Evolutionary conservation across 2,329 filamentous ascomycete species (phyloP), one percentile per base, ranked within the genome.

Genomic region (Lecanicillium sp.): DNA sequence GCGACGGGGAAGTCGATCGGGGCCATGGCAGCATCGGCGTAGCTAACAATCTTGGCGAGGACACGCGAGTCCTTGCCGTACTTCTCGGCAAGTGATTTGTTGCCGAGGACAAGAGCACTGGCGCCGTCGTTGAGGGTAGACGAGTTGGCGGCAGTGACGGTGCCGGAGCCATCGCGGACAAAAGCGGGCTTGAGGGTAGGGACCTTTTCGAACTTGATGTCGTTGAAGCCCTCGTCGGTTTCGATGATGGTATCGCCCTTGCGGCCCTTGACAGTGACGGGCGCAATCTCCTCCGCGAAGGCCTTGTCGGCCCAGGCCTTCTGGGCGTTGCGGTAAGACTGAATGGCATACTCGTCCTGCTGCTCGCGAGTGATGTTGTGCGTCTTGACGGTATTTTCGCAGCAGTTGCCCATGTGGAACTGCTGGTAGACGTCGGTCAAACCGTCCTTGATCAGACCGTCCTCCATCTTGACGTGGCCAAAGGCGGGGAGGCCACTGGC

Each of bases 391-490:
- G 91, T 96, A 56, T 85, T 88, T 72, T 98, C 93, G 14, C 90
- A 90, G 63, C 93, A 98, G 58, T 93, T 90, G 36, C 93, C 93
- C 93, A 98, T 98, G 69, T 97, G 93, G 61, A 96, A 86, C 63
- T 95, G 81, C 65, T 95, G 90, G 68, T 96, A 98, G 12, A 95
- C 91, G 63, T 98, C 93, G 73, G 89, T 95, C 52, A 98, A 70
- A 1, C 93, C 93, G 61, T 98, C 93, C 67, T 93, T 93, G 63
- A 97, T 86, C 59, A 98, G 70, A 0, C 91, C 93, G 61, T 98
- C 93, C 66, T 95, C 86, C 67, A 95, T 72, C 67, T 86, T 86
- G 57, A 93, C 75, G 59, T 95, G 82, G 27, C 93, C 93, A 60
- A 97, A 96, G 0, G 89, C 73, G 1, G 90, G 87, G 57, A 93